Evolutionary conservation across 202 grass and related monocot species (phyloP).

Genomic region (Brachypodium distachyon): DNA sequence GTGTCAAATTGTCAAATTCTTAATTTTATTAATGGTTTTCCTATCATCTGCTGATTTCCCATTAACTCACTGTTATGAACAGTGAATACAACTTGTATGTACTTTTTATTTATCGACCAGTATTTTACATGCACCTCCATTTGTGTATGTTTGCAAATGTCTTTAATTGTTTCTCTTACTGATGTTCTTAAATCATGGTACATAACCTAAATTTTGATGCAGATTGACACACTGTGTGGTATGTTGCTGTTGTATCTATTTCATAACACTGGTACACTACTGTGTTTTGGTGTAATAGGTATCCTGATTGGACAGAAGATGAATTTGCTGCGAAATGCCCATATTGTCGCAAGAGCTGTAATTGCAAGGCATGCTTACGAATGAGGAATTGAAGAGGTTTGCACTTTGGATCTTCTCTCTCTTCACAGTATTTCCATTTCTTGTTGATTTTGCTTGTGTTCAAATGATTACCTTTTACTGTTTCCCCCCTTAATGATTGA

Average conservation of each 20-base stretch:
- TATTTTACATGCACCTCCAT: too few relatives aligned
- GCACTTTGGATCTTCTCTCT: not conserved
- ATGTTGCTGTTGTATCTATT: too few relatives aligned
- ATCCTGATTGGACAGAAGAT: conserved; percentile 41
- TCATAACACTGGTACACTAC: not conserved
- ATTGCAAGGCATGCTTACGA: conserved; percentile 60
- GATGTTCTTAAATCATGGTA: not conserved
- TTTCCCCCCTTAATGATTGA: not conserved
- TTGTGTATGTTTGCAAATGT: too few relatives aligned
- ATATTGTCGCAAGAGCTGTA: conserved; percentile 54
- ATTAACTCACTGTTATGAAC: too few relatives aligned
- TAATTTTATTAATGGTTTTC: not conserved
- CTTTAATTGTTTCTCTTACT: too few relatives aligned
- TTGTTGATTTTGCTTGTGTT: not conserved
- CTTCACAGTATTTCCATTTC: not conserved
- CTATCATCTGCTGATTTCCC: too few relatives aligned
- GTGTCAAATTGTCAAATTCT: not conserved
- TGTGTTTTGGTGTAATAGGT: conserved; percentile 32
- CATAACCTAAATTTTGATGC: not conserved
- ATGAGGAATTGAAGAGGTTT: conserved; percentile 53
- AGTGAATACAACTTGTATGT: too few relatives aligned
- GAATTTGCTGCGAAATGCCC: conserved; percentile 51
- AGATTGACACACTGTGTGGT: not conserved
- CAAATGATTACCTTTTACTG: not conserved
- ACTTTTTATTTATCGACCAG: too few relatives aligned